Evolutionary conservation across 2,329 filamentous ascomycete genomes (phyloP).

Genomic region (Neofusicoccum laricinum): DNA sequence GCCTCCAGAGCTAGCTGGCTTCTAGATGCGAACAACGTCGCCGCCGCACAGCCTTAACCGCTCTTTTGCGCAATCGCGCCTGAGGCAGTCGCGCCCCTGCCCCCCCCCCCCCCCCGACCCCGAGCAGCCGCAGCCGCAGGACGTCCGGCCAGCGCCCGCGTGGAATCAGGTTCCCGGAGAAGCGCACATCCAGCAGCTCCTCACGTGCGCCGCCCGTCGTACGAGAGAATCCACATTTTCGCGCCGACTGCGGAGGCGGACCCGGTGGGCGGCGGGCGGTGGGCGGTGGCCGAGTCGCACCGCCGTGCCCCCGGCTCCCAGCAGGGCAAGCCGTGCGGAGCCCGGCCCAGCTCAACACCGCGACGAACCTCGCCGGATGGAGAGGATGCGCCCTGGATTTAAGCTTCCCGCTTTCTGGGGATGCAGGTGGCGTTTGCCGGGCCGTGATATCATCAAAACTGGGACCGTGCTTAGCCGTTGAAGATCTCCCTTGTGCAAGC

Average conservation of each 20-base stretch:
- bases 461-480: conserved; percentile 2
- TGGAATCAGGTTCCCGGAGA: neutral
- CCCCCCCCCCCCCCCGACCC: too few relatives aligned
- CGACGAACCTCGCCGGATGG: neutral
- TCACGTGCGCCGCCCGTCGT: conserved; percentile 8
- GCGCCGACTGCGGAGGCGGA: neutral
- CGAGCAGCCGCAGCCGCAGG: too few relatives aligned
- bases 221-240: conserved; percentile 1
- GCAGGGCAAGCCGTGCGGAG: neutral
- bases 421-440: neutral
- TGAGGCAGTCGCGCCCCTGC: too few relatives aligned
- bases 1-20: neutral
- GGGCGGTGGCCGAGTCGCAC: neutral
- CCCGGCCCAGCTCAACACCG: neutral
- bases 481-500: neutral
- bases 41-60: neutral
- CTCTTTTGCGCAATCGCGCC: neutral
- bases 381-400: neutral
- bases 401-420: conserved; percentile 7
- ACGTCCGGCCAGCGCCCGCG: neutral
- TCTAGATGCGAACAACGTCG: neutral
- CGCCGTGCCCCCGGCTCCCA: neutral
- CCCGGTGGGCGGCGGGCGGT: neutral
- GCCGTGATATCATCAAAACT: neutral
- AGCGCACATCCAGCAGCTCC: conserved; percentile 1